phyloP scores from a whole-genome alignment of 2,329 filamentous ascomycete species.

The Stemphylium vesicarium region DNA sequence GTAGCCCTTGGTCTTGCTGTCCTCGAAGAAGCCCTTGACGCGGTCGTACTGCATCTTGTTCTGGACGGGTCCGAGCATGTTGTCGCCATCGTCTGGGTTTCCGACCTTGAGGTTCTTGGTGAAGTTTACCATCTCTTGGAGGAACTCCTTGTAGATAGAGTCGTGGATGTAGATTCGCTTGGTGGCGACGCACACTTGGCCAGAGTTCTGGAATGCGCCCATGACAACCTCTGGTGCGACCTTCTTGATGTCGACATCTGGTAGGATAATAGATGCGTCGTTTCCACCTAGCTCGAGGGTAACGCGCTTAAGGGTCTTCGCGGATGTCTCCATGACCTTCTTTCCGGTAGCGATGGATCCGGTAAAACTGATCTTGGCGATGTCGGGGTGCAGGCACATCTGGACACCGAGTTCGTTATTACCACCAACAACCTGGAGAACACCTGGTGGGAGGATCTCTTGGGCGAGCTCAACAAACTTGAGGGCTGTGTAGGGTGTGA shows the following conservation, averaged over 20 bases:
- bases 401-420: slow-evolving; percentile 66
- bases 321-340: slow-evolving; percentile 63
- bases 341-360: slow-evolving; percentile 67
- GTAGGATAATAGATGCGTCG: slow-evolving; percentile 65
- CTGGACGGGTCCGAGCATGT: slow-evolving; percentile 65
- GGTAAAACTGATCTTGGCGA: slow-evolving; percentile 70
- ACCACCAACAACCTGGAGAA: slow-evolving; percentile 67
- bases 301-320: slow-evolving; percentile 65
- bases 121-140: slow-evolving; percentile 53
- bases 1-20: slow-evolving; percentile 61
- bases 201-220: slow-evolving; percentile 63
- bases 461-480: slow-evolving; percentile 67
- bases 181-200: slow-evolving; percentile 54
- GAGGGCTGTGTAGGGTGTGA: slow-evolving; percentile 64
- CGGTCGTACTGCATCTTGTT: slow-evolving; percentile 70
- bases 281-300: slow-evolving; percentile 69
- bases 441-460: slow-evolving; percentile 65
- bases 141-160: slow-evolving; percentile 48
- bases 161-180: slow-evolving; percentile 49
- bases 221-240: slow-evolving; percentile 58
- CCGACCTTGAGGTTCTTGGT: slow-evolving; percentile 53
- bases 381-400: slow-evolving; percentile 64
- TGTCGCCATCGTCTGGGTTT: slow-evolving; percentile 49
- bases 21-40: slow-evolving; percentile 62
- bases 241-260: slow-evolving; percentile 63